Conservation (phyloP, 208 protist species). For the Wallacemonas sp. region DNA sequence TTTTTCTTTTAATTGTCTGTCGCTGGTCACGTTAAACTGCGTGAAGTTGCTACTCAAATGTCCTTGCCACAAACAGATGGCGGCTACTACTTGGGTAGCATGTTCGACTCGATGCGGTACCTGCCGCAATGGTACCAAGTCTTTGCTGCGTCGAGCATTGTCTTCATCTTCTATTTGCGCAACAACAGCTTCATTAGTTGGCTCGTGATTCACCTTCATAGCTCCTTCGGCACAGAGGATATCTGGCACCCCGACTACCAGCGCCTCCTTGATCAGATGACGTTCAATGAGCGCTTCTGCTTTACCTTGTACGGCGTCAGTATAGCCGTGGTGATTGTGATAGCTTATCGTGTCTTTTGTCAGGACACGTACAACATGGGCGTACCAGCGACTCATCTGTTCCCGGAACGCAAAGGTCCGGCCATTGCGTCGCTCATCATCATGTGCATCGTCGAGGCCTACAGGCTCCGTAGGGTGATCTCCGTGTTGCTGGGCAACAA, state of each 20-base stretch:
- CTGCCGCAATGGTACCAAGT: conserved; percentile 87
- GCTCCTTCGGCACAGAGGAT: conserved; percentile 72
- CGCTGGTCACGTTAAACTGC: no score
- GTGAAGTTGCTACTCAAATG: background rate
- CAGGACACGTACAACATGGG: conserved; percentile 44
- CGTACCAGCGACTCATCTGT: conserved; percentile 44
- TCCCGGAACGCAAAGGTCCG: conserved; percentile 38
- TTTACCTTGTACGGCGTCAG: conserved; percentile 83
- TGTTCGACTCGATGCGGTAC: conserved; percentile 73
- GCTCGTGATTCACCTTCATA: conserved; percentile 77
- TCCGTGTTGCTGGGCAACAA: conserved; percentile 21
- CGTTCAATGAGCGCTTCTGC: conserved; percentile 82
- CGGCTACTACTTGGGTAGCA: conserved; percentile 57
- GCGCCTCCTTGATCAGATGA: conserved; percentile 66
- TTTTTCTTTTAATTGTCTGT: background rate
- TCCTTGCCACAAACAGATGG: conserved; percentile 5
- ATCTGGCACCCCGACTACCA: conserved; percentile 80
- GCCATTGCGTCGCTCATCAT: conserved; percentile 26
- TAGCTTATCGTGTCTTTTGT: conserved; percentile 60
- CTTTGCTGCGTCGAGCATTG: conserved; percentile 52
- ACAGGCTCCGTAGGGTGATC: conserved; percentile 35
- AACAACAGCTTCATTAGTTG: conserved; percentile 68
- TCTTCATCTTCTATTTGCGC: conserved; percentile 70
- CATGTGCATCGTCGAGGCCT: conserved; percentile 42
- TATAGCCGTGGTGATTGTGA: conserved; percentile 39